Evolutionary conservation across 768 basidiomycete species (phyloP).

Genomic region (Lactarius hengduanensis): DNA sequence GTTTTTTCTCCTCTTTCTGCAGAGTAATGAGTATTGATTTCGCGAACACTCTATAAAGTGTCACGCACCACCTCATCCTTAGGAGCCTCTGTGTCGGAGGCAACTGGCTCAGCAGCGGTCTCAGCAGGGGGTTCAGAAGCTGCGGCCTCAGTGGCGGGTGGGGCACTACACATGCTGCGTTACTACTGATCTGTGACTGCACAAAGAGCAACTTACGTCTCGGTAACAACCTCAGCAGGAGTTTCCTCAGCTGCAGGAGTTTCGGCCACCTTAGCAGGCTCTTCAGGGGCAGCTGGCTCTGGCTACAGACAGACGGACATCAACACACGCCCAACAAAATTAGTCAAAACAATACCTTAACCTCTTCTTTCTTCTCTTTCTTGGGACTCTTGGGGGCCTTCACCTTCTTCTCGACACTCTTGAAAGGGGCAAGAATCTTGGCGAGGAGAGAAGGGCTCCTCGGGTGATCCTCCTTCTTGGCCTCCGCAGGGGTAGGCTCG

Average conservation of each 20-base stretch:
- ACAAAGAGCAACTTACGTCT: conserved; percentile 50
- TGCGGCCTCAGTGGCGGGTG: conserved; percentile 35
- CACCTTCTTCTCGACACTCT: conserved; percentile 42
- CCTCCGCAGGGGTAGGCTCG: conserved; percentile 44
- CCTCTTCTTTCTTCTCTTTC: conserved; percentile 78
- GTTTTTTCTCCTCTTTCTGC: conserved; percentile 49
- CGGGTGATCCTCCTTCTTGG: conserved; percentile 77
- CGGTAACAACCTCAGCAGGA: conserved; percentile 50
- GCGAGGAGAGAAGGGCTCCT: conserved; percentile 76
- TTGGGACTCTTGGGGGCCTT: conserved; percentile 61
- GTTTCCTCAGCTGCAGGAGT: conserved; percentile 63
- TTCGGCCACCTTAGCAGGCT: conserved; percentile 39
- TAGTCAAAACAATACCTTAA: conserved; percentile 43
- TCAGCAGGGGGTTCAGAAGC: conserved; percentile 29
- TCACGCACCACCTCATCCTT: conserved; percentile 62
- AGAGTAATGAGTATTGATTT: background rate
- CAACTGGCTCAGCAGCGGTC: conserved; percentile 35
- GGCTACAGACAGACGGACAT: conserved; percentile 24
- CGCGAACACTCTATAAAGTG: background rate
- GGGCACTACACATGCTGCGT: background rate
- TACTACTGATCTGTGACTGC: background rate
- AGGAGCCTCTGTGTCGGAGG: conserved; percentile 43
- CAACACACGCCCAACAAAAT: background rate
- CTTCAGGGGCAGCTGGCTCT: conserved; percentile 40
- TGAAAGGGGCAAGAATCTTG: conserved; percentile 80